A percentile compares a stretch with the other conserved stretches of the same genome.
phyloP scores from a whole-genome alignment of 139 green algal species.

The Chlorella ohadii region DNA sequence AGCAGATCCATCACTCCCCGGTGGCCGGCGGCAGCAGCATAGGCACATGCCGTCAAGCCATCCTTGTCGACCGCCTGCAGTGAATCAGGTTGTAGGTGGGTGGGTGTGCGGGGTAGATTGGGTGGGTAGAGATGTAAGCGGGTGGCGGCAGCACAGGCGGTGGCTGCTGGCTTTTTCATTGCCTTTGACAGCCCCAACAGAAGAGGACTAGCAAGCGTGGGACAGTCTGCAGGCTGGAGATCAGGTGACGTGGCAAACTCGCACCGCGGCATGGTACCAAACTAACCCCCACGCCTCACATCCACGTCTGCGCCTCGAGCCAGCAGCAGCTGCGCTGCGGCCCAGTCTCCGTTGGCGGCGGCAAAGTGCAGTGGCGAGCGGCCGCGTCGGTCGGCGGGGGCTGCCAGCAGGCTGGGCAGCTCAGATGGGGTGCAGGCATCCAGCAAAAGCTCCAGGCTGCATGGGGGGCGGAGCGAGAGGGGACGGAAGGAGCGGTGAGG shows the following conservation, averaged over 20 bases:
- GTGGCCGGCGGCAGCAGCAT: conserved; percentile 3
- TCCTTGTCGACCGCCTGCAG: conserved; percentile 6
- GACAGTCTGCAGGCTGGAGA: too few relatives aligned
- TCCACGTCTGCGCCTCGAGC: conserved; percentile 4
- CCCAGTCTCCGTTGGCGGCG: conserved; percentile 8
- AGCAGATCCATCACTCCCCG: conserved; percentile 9
- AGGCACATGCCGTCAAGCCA: background rate
- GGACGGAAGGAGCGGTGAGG: too few relatives aligned
- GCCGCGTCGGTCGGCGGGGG: background rate
- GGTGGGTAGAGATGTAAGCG: background rate
- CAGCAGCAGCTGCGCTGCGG: conserved; percentile 24
- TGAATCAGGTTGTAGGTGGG: too few relatives aligned
- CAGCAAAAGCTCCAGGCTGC: conserved; percentile 11
- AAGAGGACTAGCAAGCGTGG: too few relatives aligned
- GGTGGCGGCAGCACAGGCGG: too few relatives aligned
- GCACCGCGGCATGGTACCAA: too few relatives aligned
- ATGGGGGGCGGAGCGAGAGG: too few relatives aligned
- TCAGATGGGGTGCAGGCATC: background rate
- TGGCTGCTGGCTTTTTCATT: too few relatives aligned
- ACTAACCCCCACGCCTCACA: background rate
- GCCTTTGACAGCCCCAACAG: too few relatives aligned
- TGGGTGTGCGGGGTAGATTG: background rate
- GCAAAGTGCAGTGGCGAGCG: conserved; percentile 26
- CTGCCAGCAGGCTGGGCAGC: background rate
- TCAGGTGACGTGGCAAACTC: too few relatives aligned